phyloP scores from a whole-genome alignment of 768 basidiomycete genomes.

The Coprinopsis cinerea region DNA sequence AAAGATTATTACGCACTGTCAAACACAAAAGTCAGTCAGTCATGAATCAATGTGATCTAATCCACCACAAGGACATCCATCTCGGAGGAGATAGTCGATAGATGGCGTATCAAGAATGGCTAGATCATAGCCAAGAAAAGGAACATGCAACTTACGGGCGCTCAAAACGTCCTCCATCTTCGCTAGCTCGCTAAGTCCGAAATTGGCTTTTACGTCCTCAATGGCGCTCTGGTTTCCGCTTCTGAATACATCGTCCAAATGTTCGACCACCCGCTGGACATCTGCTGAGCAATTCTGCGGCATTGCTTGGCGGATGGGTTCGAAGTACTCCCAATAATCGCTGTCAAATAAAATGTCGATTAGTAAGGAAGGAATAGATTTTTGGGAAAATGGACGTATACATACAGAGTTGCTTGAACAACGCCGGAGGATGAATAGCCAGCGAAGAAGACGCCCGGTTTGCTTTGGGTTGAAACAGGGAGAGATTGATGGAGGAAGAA shows the following conservation, averaged over 20 bases:
- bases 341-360: too few species aligned
- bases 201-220: slow-evolving; percentile 47
- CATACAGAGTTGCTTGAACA: slow-evolving; percentile 53
- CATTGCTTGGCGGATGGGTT: slow-evolving; percentile 64
- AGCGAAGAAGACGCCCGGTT: slow-evolving; percentile 56
- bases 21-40: slow-evolving; percentile 22
- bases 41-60: too few species aligned
- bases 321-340: slow-evolving; percentile 69
- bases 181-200: slow-evolving; percentile 49
- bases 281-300: slow-evolving; percentile 71
- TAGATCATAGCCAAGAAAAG: not conserved
- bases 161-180: slow-evolving; percentile 67
- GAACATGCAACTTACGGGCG: slow-evolving; percentile 32
- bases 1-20: slow-evolving; percentile 53
- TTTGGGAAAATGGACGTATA: not conserved
- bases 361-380: not conserved
- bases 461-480: slow-evolving; percentile 28
- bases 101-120: not conserved
- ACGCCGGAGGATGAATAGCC: slow-evolving; percentile 67
- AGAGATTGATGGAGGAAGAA: not conserved
- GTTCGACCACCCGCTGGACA: slow-evolving; percentile 53
- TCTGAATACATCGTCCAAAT: slow-evolving; percentile 54
- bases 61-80: too few species aligned
- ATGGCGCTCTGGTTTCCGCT: slow-evolving; percentile 41
- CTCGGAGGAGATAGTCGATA: too few species aligned